Conservation (phyloP, 2,329 filamentous ascomycete genomes). For the Daldinia sp. region DNA sequence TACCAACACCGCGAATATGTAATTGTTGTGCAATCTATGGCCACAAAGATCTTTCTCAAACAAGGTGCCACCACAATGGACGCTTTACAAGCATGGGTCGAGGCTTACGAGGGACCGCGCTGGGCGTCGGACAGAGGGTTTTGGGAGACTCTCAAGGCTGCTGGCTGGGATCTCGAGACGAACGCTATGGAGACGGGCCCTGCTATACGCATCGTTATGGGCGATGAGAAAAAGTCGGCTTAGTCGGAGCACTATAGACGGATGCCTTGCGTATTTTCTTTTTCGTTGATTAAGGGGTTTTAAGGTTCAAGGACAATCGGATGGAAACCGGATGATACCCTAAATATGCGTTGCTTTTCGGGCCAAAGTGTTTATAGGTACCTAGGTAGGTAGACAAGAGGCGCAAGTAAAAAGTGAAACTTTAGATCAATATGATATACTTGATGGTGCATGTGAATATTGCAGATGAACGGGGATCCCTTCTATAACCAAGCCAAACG, state of each 20-base stretch:
- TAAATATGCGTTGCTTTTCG: slow-evolving; percentile 13
- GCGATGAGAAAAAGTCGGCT: slow-evolving; percentile 30
- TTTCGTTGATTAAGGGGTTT: slow-evolving; percentile 9
- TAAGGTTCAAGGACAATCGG: background rate
- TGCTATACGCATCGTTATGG: slow-evolving; percentile 53
- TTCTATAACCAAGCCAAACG: slow-evolving; percentile 23
- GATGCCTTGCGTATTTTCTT: background rate
- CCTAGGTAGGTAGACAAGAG: background rate
- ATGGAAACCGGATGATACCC: slow-evolving; percentile 28
- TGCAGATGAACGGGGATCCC: slow-evolving; percentile 27
- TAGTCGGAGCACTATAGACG: background rate
- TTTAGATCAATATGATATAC: slow-evolving; percentile 1
- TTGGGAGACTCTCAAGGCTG: slow-evolving; percentile 51
- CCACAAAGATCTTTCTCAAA: slow-evolving; percentile 69
- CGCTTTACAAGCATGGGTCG: slow-evolving; percentile 50
- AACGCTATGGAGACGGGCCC: slow-evolving; percentile 72
- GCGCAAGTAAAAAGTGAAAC: background rate
- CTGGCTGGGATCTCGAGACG: slow-evolving; percentile 72
- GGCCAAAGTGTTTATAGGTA: background rate
- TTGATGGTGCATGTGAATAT: background rate
- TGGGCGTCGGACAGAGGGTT: slow-evolving; percentile 52
- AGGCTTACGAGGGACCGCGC: slow-evolving; percentile 47
- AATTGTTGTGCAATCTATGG: slow-evolving; percentile 60
- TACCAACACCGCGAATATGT: slow-evolving; percentile 66
- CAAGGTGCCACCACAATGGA: slow-evolving; percentile 55